These are phyloP conservation scores for Pseudozyma flocculosa DNA, from an alignment of 1,284 basidiomycete genomes.

Conservation along the genomic window DNA sequence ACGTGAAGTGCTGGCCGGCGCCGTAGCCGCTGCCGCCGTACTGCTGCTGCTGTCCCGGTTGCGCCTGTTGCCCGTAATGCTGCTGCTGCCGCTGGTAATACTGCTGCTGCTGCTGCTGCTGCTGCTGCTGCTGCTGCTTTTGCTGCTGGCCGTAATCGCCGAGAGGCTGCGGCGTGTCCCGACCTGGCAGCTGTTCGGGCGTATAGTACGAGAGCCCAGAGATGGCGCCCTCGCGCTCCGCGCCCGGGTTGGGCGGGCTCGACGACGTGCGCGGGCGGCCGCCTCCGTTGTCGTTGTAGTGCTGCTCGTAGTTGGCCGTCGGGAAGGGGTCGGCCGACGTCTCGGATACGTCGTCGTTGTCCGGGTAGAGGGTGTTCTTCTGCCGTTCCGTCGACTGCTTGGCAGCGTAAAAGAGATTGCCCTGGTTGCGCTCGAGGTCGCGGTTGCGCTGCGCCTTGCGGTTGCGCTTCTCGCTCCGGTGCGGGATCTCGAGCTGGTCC, in stretches of 20 bases:
- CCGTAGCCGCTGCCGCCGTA: slow-evolving; percentile 3
- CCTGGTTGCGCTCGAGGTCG: slow-evolving; percentile 27
- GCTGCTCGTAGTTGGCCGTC: slow-evolving; percentile 21
- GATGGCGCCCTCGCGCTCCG: slow-evolving; percentile 7
- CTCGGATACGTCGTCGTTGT: slow-evolving; percentile 34
- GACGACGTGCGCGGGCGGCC: not conserved
- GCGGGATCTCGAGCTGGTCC: slow-evolving; percentile 37
- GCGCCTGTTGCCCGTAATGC: not conserved
- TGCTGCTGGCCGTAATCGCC: not conserved
- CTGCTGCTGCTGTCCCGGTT: not conserved
- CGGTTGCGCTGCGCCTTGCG: slow-evolving; percentile 1
- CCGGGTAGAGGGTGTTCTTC: slow-evolving; percentile 16
- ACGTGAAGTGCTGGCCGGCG: slow-evolving; percentile 7
- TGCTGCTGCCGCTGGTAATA: not conserved
- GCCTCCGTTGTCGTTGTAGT: slow-evolving; percentile 5
- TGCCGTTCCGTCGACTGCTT: slow-evolving; percentile 22
- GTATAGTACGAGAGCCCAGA: slow-evolving; percentile 38
- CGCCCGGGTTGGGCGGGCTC: not conserved
- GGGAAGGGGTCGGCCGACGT: slow-evolving; percentile 38
- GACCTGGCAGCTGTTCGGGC: slow-evolving; percentile 21
- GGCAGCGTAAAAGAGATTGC: slow-evolving; percentile 18
- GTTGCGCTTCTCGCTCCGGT: slow-evolving; percentile 14
- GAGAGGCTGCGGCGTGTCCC: not conserved
- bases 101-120: not conserved
- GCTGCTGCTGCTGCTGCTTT: not conserved